These are phyloP conservation scores for Usnea hakonensis DNA, from an alignment of 495 filamentous ascomycete species.

Conservation along the genomic window DNA sequence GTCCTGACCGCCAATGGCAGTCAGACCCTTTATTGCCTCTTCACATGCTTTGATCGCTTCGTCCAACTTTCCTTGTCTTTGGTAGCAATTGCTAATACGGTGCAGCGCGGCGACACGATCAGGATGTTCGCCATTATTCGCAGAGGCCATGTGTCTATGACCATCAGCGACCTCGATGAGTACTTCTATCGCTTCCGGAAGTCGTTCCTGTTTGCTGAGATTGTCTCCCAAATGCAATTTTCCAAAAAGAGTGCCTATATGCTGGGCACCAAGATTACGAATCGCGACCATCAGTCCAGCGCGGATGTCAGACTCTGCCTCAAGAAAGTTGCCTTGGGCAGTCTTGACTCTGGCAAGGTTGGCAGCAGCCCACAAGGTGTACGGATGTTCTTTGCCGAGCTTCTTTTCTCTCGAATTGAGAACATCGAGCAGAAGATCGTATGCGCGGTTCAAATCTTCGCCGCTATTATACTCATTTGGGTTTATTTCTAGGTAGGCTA, in stretches of 20 bases:
- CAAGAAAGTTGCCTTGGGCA: constrained; percentile 15
- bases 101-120: no score
- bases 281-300: constrained; percentile 18
- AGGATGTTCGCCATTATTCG: constrained; percentile 21
- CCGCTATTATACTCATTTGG: constrained; percentile 15
- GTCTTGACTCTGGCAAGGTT: constrained; percentile 24
- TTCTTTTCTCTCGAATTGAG: constrained; percentile 19
- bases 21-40: no score
- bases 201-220: constrained; percentile 14
- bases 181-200: constrained; percentile 18
- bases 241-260: constrained; percentile 22
- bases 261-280: constrained; percentile 21
- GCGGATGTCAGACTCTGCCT: constrained; percentile 16
- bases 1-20: no score
- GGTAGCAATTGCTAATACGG: no score
- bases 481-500: constrained; percentile 18
- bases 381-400: constrained; percentile 26
- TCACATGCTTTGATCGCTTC: no score
- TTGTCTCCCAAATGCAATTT: constrained; percentile 19
- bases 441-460: constrained; percentile 18
- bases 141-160: no score
- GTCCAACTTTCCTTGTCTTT: no score
- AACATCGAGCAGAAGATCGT: constrained; percentile 13
- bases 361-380: constrained; percentile 24
- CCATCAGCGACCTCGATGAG: constrained; percentile 17